Conservation (phyloP, 176 grass and related monocot species). For the Bothriochloa decipiens region DNA sequence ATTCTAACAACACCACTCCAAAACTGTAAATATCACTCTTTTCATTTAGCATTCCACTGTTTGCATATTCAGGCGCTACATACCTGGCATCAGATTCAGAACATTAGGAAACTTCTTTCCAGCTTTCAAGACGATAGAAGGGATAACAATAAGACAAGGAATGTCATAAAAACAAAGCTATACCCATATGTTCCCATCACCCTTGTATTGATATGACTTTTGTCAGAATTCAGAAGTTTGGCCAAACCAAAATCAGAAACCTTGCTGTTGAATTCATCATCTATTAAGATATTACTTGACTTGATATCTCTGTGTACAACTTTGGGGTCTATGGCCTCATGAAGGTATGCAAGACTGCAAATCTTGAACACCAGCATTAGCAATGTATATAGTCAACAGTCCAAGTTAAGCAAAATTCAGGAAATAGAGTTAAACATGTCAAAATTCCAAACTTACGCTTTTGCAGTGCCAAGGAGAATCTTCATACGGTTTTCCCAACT, state of each 20-base stretch:
- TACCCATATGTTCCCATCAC: conserved; percentile 99
- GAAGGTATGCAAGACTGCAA: conserved; percentile 88
- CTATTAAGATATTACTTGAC: conserved; percentile 96
- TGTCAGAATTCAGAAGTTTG: conserved; percentile 89
- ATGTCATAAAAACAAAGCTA: neutral
- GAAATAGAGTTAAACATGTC: conserved; percentile 14
- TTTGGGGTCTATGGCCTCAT: conserved; percentile 96
- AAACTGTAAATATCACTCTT: conserved; percentile 99
- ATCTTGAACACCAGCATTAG: conserved; percentile 31
- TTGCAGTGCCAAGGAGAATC: conserved; percentile 87
- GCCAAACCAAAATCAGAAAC: conserved; percentile 98
- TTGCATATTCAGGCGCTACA: conserved; percentile 95
- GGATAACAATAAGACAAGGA: neutral
- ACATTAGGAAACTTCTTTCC: conserved; percentile 36
- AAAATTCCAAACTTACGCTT: conserved; percentile 68
- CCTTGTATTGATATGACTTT: conserved; percentile 89
- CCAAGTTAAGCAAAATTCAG: neutral
- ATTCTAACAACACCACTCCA: conserved; percentile 91
- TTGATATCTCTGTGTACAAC: conserved; percentile 97
- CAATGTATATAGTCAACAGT: conserved; percentile 14
- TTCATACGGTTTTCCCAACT: conserved; percentile 93
- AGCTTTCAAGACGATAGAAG: conserved; percentile 14
- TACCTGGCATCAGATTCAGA: conserved; percentile 67
- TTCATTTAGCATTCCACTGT: conserved; percentile 92
- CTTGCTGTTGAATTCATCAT: conserved; percentile 86